These are phyloP conservation scores for Simmondsia chinensis DNA, from an alignment of 148 eudicot species.

Conservation along the genomic window DNA sequence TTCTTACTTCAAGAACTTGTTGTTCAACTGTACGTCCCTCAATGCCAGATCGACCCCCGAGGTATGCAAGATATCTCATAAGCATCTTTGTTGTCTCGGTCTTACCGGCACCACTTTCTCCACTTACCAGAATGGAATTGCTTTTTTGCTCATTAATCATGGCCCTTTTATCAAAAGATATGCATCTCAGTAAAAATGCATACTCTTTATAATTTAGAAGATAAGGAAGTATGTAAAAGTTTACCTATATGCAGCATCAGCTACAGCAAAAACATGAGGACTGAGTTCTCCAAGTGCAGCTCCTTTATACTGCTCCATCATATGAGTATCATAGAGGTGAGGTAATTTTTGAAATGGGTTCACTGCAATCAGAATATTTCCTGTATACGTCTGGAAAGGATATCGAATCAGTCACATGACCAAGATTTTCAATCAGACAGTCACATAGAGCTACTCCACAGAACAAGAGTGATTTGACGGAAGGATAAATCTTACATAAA, in stretches of 20 bases:
- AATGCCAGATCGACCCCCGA: constrained; percentile 94
- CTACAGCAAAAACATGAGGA: constrained; percentile 98
- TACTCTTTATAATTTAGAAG: neutral
- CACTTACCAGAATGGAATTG: constrained; percentile 96
- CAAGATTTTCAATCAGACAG: no score
- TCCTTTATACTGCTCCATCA: constrained; percentile 99
- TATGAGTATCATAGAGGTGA: constrained; percentile 88
- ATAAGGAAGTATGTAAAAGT: neutral
- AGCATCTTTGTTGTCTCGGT: constrained; percentile 99
- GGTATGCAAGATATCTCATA: constrained; percentile 91
- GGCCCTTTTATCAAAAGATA: constrained; percentile 45
- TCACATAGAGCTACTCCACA: no score
- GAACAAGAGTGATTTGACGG: no score
- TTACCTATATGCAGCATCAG: constrained; percentile 89
- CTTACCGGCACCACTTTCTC: constrained; percentile 99
- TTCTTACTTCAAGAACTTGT: constrained; percentile 92
- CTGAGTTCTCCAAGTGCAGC: constrained; percentile 93
- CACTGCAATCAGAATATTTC: constrained; percentile 92
- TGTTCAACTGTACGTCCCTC: constrained; percentile 98
- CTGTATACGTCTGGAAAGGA: constrained; percentile 78
- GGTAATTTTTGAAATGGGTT: constrained; percentile 98
- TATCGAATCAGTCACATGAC: constrained; percentile 7
- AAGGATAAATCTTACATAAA: constrained; percentile 50
- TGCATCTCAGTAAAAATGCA: constrained; percentile 9
- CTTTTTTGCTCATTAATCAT: constrained; percentile 96